Base-by-base conservation (phyloP, 2,329 filamentous ascomycete species). In the Cercospora citrullina region DNA sequence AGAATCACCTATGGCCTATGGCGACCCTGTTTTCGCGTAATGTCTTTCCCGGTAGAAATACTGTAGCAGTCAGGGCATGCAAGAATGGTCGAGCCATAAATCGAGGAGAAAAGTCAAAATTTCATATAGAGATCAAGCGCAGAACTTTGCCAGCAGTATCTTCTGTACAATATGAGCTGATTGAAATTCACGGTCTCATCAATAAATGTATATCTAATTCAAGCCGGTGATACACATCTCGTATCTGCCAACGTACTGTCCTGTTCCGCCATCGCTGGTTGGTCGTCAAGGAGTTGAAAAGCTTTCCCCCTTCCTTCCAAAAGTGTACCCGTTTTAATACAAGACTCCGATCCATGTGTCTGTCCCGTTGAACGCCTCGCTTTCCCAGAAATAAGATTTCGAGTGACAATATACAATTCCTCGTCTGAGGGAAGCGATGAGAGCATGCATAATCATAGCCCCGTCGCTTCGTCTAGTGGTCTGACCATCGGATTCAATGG, bases 351-450 rank as follows among this genome's bases (percentile, higher is more conserved):
- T 26, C 45, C 10, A n/a, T 42, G 16, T 23, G 16, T 31, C 21
- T 33, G 26, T 18, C 28, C 45, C 55, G 5, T 36, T 62, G 48
- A 65, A 68, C 66, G 66, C 66, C 66, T 55, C 62, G 66, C 66
- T 68, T 39, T 51, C 8, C 30, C 33, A 28, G n/a, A 4, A 30
- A 53, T 23, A 55, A 63, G 14, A 16, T 23, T 21, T 12, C 16
- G 33, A 48, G 53, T 18, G 26, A 23, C 26, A 60, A 48, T 55
- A 12, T 51, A 57, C 33, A 30, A 14, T 21, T 21, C 26, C 53
- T 26, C 28, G 28, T 60, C 8, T 5, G 21, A 16, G 14, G 6
- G 18, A n/a, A 7, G 45, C 42, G n/a, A 21, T 7, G 33, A 61
- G 48, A 33, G 31, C 31, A 33, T 4, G 12, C 9, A 33, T 33